These are phyloP conservation scores for Gloeophyllum trabeum DNA, from an alignment of 768 basidiomycete species.

Conservation along the genomic window DNA sequence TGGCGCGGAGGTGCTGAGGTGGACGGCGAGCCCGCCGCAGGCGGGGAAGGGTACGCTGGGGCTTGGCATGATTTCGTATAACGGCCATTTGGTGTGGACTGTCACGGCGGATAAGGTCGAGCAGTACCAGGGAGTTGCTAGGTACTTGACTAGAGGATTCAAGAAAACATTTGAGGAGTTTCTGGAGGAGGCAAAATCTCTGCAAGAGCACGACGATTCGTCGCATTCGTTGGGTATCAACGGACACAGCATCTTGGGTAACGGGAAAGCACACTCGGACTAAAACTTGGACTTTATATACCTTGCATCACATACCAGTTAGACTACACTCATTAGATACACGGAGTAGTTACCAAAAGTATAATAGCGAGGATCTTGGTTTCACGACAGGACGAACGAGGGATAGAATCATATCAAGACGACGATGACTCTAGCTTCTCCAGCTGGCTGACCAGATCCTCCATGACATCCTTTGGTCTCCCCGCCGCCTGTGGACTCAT, in stretches of 20 bases:
- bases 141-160: background rate
- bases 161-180: background rate
- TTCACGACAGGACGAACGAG: too few relatives aligned
- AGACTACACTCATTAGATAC: too few relatives aligned
- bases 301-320: too few relatives aligned
- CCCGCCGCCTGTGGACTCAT: too few relatives aligned
- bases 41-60: slow-evolving; percentile 1
- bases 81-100: slow-evolving; percentile 1
- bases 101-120: background rate
- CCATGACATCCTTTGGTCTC: slow-evolving; percentile 50
- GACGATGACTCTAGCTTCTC: slow-evolving; percentile 61
- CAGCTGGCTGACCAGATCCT: slow-evolving; percentile 71
- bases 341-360: too few relatives aligned
- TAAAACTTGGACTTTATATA: too few relatives aligned
- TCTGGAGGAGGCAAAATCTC: background rate
- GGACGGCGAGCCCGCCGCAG: slow-evolving; percentile 1
- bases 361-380: too few relatives aligned
- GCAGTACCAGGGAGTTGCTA: background rate
- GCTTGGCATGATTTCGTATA: slow-evolving; percentile 1
- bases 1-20: background rate
- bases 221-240: too few relatives aligned
- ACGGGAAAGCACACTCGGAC: too few relatives aligned
- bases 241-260: too few relatives aligned
- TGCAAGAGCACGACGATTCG: background rate
- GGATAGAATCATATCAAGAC: too few relatives aligned